Evolutionary conservation across 2,329 filamentous ascomycete species (phyloP).

Genomic region (Nectriaceae sp.): DNA sequence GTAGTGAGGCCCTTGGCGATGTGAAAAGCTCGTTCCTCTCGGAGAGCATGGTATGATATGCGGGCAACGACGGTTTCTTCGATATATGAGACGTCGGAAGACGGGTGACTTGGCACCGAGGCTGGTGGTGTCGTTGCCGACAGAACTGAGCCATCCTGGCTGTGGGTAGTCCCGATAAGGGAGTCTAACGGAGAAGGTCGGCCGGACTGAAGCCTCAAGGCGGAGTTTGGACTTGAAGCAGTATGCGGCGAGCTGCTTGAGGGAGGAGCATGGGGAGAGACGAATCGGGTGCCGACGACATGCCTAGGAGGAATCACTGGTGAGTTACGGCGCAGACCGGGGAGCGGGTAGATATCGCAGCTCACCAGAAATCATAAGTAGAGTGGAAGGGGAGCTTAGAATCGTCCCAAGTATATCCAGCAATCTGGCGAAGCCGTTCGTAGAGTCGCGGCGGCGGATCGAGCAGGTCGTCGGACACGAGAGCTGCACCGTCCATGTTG

Average conservation of each 20-base stretch:
- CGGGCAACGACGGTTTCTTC: constrained; percentile 76
- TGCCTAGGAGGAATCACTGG: constrained; percentile 51
- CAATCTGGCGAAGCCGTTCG: constrained; percentile 71
- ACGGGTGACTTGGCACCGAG: constrained; percentile 34
- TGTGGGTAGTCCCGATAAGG: constrained; percentile 34
- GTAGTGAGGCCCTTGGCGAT: constrained; percentile 73
- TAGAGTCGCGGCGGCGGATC: constrained; percentile 70
- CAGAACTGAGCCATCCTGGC: constrained; percentile 39
- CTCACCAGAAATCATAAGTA: constrained; percentile 86
- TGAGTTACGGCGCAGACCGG: constrained; percentile 9
- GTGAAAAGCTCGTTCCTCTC: constrained; percentile 86
- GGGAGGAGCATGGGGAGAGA: constrained; percentile 51
- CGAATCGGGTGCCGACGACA: constrained; percentile 63
- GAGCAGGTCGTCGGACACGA: constrained; percentile 55
- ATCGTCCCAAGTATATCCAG: constrained; percentile 78
- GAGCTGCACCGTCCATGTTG: constrained; percentile 54
- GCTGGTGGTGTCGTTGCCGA: constrained; percentile 39
- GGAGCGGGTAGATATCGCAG: constrained; percentile 3
- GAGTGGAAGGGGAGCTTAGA: constrained; percentile 58
- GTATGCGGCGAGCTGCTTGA: constrained; percentile 48
- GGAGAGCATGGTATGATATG: constrained; percentile 77
- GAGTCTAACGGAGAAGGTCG: constrained; percentile 47
- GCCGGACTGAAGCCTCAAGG: constrained; percentile 43
- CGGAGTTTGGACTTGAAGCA: constrained; percentile 45
- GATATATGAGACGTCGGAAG: constrained; percentile 52